Evolutionary conservation across 2,329 filamentous ascomycete genomes (phyloP), one percentile per base, ranked within the genome.

Genomic region (Endocalyx cinctus): DNA sequence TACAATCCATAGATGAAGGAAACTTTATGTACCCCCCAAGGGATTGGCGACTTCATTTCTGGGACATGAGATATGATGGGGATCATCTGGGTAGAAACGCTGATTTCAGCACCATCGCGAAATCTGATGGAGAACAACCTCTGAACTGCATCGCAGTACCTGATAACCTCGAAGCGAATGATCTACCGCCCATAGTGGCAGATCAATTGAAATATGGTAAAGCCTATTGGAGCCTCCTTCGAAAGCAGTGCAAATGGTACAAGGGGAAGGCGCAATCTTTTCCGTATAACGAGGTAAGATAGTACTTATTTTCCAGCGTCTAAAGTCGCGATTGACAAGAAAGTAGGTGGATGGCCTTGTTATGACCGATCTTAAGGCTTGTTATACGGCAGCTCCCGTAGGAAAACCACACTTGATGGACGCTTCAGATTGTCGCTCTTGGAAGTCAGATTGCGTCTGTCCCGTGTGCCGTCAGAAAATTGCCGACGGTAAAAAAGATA

Each of bases 281-380:
- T n/a, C 47, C 41, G 1, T 29, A 44, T 23, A 46, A 50, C n/a
- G 37, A 48, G 35, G 45, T 38, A 26, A 11, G 22, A 32, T 17
- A 3, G 25, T 11, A 31, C 12, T n/a, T n/a, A n/a, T n/a, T n/a
- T 13, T 15, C 20, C 16, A 15, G 5, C 16, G 8, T 23, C n/a
- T 12, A 13, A 17, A 25, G 10, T 14, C 6, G 10, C 14, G 5
- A 22, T 31, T 39, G 3, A 34, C 27, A 6, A 19, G 16, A 18
- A 7, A 6, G 5, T 25, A 46, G 38, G 19, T 45, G 4, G 33
- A 43, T 7, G 43, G 47, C 6, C 22, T 47, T 3, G 41, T 45
- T 3, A 50, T 50, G 45, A 18, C 26, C 2, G 45, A 50, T 23
- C 31, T 39, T 5, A 17, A 40, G 14, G 17, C 14, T 12, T 33